Percentiles rank a stretch among this genome's conserved stretches.
Conservation (phyloP, 768 basidiomycete species). For the Tricholomella constricta region DNA sequence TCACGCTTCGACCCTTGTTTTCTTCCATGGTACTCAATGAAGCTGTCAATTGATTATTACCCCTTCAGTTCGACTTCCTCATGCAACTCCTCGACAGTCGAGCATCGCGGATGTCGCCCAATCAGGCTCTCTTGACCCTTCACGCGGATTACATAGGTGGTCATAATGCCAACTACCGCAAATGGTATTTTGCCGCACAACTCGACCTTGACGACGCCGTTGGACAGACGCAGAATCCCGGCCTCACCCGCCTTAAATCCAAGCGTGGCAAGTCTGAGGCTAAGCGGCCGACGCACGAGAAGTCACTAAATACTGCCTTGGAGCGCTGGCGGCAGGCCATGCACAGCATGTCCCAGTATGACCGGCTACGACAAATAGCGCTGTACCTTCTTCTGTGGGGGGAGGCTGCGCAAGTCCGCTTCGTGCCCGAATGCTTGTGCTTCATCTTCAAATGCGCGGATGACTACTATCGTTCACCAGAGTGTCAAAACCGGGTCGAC, state of each 20-base stretch:
- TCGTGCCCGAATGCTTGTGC: conserved; percentile 94
- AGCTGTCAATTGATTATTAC: not conserved
- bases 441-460: conserved; percentile 99
- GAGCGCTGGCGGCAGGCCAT: conserved; percentile 97
- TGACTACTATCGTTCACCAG: conserved; percentile 98
- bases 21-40: too few species aligned
- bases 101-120: conserved; percentile 95
- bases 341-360: conserved; percentile 99
- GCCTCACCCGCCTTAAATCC: conserved; percentile 80
- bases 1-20: too few species aligned
- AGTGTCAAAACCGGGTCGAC: conserved; percentile 91
- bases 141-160: conserved; percentile 99
- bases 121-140: conserved; percentile 90
- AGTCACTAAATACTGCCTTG: conserved; percentile 77
- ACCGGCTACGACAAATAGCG: conserved; percentile 94
- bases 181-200: conserved; percentile 99
- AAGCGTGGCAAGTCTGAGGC: conserved; percentile 43
- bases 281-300: conserved; percentile 57
- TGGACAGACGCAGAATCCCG: conserved; percentile 89
- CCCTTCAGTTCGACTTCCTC: conserved; percentile 84
- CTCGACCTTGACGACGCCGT: conserved; percentile 98
- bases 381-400: conserved; percentile 97
- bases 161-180: conserved; percentile 97
- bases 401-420: conserved; percentile 96
- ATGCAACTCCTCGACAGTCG: conserved; percentile 98